Conservation (phyloP, 768 basidiomycete species). For the Cystofilobasidium bisporidii region DNA sequence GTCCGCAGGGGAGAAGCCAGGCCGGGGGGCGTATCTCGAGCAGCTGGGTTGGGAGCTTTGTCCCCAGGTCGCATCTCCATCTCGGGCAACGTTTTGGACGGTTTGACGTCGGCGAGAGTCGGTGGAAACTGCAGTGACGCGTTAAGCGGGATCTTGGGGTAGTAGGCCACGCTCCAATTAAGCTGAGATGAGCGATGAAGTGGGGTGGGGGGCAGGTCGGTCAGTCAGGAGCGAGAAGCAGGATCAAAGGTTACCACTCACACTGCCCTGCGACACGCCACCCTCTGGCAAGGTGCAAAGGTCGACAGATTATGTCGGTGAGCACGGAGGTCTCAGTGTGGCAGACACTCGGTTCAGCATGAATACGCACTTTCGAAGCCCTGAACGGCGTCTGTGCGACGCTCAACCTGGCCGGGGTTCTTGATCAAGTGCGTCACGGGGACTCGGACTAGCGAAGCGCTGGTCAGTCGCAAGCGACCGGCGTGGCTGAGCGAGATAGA, state of each 20-base stretch:
- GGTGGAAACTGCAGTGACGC: constrained; percentile 43
- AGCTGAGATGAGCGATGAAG: constrained; percentile 21
- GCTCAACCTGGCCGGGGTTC: constrained; percentile 46
- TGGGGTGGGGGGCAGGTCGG: too few species aligned
- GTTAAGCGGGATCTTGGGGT: constrained; percentile 49
- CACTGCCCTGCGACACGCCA: neutral
- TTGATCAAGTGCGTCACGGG: constrained; percentile 46
- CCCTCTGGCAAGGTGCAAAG: neutral
- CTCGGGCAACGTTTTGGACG: constrained; percentile 41
- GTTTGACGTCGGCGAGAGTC: constrained; percentile 34
- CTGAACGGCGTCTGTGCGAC: constrained; percentile 47
- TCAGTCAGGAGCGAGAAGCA: neutral
- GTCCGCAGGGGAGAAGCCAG: constrained; percentile 31
- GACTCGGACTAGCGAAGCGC: constrained; percentile 38
- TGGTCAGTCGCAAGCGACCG: too few species aligned
- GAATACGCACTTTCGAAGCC: constrained; percentile 44
- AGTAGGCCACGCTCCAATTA: constrained; percentile 46
- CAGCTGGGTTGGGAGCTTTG: constrained; percentile 42
- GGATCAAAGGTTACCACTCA: neutral
- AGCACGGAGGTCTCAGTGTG: neutral
- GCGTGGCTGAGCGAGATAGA: too few species aligned
- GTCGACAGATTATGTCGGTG: neutral
- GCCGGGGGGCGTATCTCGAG: constrained; percentile 40
- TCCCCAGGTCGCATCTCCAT: constrained; percentile 44
- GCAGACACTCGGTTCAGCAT: neutral